Conservation (phyloP, 768 basidiomycete species). For the Tricholoma saponaceum region DNA sequence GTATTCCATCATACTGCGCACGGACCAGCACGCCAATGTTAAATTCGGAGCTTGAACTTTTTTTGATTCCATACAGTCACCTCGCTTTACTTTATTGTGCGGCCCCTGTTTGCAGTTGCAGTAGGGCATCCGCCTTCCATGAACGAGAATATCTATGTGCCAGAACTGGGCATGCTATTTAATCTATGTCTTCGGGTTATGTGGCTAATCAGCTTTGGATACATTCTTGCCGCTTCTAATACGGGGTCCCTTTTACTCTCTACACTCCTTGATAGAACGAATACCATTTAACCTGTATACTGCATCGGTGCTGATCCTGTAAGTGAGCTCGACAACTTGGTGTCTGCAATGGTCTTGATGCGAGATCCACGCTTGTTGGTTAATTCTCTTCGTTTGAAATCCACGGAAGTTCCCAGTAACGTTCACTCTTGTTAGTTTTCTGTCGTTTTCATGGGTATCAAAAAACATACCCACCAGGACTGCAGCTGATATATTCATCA, state of each 20-base stretch:
- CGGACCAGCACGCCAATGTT: slow-evolving; percentile 39
- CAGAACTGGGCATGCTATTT: slow-evolving; percentile 73
- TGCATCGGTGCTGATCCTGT: no score
- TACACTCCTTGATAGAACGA: no score
- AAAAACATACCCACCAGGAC: background rate
- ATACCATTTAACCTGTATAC: no score
- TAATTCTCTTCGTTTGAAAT: no score
- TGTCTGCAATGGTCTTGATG: no score
- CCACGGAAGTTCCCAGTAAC: no score
- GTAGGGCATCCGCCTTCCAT: slow-evolving; percentile 12
- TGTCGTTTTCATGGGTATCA: no score
- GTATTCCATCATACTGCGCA: slow-evolving; percentile 31
- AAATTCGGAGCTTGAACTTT: slow-evolving; percentile 17
- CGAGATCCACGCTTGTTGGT: no score
- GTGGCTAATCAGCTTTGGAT: slow-evolving; percentile 72
- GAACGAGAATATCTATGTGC: slow-evolving; percentile 48
- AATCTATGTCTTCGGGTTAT: slow-evolving; percentile 40
- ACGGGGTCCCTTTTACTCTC: no score
- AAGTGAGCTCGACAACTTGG: no score
- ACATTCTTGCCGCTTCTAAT: slow-evolving; percentile 36
- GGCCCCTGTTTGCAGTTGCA: slow-evolving; percentile 9
- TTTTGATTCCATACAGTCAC: slow-evolving; percentile 15
- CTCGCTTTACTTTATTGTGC: slow-evolving; percentile 9
- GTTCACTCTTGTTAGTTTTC: no score
- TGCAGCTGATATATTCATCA: background rate